Evolutionary conservation across 2,329 filamentous ascomycete species (phyloP).

Genomic region (Neoscytalidium dimidiatum): DNA sequence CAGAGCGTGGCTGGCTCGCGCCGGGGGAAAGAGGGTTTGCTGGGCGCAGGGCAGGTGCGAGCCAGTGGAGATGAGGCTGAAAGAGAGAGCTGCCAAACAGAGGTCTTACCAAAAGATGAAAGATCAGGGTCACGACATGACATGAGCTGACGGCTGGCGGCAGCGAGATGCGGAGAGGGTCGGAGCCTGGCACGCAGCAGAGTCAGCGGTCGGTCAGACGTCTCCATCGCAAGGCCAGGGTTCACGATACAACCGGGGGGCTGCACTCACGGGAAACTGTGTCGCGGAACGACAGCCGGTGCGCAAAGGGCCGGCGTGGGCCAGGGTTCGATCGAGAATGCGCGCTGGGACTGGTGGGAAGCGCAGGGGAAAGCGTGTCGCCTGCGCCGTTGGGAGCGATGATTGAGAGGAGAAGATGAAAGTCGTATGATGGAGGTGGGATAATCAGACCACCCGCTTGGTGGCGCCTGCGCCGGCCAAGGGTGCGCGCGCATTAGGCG

Average conservation of each 20-base stretch:
- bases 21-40: slow-evolving; percentile 12
- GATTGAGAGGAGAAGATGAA: slow-evolving; percentile 10
- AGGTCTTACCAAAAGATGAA: slow-evolving; percentile 26
- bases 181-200: slow-evolving; percentile 15
- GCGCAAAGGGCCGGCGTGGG: slow-evolving; percentile 16
- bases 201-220: slow-evolving; percentile 19
- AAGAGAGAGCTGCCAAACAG: slow-evolving; percentile 18
- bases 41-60: slow-evolving; percentile 10
- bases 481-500: background rate
- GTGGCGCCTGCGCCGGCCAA: slow-evolving; percentile 11
- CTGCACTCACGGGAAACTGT: slow-evolving; percentile 14
- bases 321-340: slow-evolving; percentile 15
- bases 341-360: slow-evolving; percentile 13
- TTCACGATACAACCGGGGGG: slow-evolving; percentile 17
- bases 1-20: slow-evolving; percentile 8
- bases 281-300: slow-evolving; percentile 10
- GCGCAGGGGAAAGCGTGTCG: slow-evolving; percentile 18
- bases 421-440: slow-evolving; percentile 12
- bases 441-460: slow-evolving; percentile 12
- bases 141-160: slow-evolving; percentile 20
- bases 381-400: slow-evolving; percentile 13
- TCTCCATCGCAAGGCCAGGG: slow-evolving; percentile 12
- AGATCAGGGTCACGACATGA: slow-evolving; percentile 22
- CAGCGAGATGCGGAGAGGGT: slow-evolving; percentile 14
- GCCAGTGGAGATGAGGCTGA: slow-evolving; percentile 12